phyloP scores from a whole-genome alignment of 2,329 filamentous ascomycete species.

The Diaporthe caulivora region DNA sequence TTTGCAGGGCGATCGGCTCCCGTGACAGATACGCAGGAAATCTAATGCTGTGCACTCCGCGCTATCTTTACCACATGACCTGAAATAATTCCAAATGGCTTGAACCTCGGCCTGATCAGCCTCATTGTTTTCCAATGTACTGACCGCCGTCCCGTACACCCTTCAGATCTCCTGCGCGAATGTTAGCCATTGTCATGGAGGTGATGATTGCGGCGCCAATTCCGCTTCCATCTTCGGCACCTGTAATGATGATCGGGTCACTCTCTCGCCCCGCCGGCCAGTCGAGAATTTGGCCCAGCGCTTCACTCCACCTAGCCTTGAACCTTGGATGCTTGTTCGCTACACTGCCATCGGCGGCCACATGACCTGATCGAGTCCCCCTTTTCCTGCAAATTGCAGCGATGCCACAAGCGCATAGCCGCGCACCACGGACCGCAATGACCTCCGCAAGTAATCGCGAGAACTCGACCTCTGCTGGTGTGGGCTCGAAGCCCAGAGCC shows the following conservation, averaged over 20 bases:
- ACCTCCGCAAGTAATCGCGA: constrained; percentile 78
- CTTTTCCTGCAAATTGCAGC: constrained; percentile 84
- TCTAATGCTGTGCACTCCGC: background rate
- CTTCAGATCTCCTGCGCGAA: constrained; percentile 32
- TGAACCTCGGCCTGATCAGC: background rate
- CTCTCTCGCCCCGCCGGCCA: constrained; percentile 74
- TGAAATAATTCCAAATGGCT: background rate
- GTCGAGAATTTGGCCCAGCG: constrained; percentile 79
- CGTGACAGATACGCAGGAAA: background rate
- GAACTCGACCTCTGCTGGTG: constrained; percentile 76
- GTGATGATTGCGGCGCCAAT: constrained; percentile 82
- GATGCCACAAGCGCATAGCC: constrained; percentile 79
- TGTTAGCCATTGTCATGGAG: constrained; percentile 48
- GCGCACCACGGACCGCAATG: constrained; percentile 79
- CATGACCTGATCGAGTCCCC: constrained; percentile 75
- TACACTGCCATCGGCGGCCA: constrained; percentile 81
- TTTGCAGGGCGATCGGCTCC: background rate
- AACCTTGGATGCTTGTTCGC: constrained; percentile 87
- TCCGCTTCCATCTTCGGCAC: constrained; percentile 80
- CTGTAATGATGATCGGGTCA: constrained; percentile 75
- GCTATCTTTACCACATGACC: background rate
- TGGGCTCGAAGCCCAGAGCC: constrained; percentile 69
- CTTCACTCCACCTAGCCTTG: constrained; percentile 77
- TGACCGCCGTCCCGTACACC: constrained; percentile 30
- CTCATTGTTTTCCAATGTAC: constrained; percentile 20